Evolutionary conservation across 805 yeast species (phyloP).

Genomic region (Diddensiella transvaalensis): DNA sequence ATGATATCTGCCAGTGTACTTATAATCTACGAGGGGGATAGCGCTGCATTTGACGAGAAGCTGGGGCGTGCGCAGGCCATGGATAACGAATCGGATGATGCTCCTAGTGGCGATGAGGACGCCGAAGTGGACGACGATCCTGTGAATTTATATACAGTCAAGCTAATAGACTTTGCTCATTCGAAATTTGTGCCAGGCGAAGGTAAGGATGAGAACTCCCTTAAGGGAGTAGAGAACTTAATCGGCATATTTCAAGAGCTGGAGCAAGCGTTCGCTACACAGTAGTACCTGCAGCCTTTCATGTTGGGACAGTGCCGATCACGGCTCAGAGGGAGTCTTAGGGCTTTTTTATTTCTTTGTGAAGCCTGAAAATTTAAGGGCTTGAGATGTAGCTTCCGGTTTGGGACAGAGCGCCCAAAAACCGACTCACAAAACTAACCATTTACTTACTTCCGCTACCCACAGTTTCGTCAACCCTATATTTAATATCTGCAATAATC

Average conservation of each 20-base stretch:
- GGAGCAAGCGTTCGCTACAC: conserved; percentile 2
- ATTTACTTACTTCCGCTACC: not conserved
- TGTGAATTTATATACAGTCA: conserved; percentile 53
- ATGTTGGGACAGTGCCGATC: too few species aligned
- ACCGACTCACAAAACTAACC: not conserved
- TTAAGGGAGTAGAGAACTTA: conserved; percentile 67
- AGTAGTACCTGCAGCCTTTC: too few species aligned
- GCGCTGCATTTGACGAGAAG: conserved; percentile 46
- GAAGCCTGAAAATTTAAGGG: not conserved
- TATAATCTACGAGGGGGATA: conserved; percentile 69
- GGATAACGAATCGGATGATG: conserved; percentile 31
- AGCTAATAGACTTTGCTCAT: conserved; percentile 90
- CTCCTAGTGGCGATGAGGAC: conserved; percentile 21
- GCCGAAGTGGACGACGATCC: conserved; percentile 23
- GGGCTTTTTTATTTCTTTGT: too few species aligned
- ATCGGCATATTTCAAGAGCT: conserved; percentile 29
- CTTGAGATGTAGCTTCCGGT: too few species aligned
- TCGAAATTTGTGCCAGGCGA: conserved; percentile 57
- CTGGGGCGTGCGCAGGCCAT: conserved; percentile 34
- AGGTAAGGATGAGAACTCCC: conserved; percentile 68
- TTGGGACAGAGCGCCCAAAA: too few species aligned
- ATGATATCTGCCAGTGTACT: conserved; percentile 70
- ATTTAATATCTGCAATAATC: not conserved
- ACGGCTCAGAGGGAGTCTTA: too few species aligned
- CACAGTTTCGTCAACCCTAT: not conserved